These are phyloP conservation scores for Turnera subulata DNA, from an alignment of 345 rosid genomes.

Conservation along the genomic window DNA sequence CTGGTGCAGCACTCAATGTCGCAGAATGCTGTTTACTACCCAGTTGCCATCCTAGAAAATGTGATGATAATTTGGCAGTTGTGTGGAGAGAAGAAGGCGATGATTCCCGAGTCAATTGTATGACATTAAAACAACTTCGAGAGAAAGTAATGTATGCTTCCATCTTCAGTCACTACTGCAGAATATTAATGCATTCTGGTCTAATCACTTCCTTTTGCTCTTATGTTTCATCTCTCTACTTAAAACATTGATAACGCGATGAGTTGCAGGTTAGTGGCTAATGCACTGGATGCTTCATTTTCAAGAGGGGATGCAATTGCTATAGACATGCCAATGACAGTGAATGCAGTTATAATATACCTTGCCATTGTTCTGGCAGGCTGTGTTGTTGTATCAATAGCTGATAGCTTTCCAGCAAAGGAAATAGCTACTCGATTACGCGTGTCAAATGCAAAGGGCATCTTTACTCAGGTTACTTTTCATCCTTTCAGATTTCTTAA, in stretches of 20 bases:
- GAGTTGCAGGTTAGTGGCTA: conserved; percentile 67
- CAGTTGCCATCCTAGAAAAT: conserved; percentile 43
- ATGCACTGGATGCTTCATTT: conserved; percentile 53
- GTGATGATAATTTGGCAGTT: conserved; percentile 53
- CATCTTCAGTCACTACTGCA: too few species aligned
- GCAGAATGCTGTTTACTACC: conserved; percentile 80
- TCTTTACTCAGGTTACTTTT: conserved; percentile 80
- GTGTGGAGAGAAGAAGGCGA: conserved; percentile 81
- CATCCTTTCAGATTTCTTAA: not conserved
- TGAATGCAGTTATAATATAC: conserved; percentile 71
- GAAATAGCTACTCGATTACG: conserved; percentile 78
- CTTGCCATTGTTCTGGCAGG: conserved; percentile 80
- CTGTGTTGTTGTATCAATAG: conserved; percentile 80
- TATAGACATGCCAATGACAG: conserved; percentile 95
- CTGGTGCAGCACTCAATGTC: conserved; percentile 62
- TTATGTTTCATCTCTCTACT: too few species aligned
- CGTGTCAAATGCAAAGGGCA: conserved; percentile 72
- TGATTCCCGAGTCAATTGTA: conserved; percentile 36
- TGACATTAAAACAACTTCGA: conserved; percentile 66
- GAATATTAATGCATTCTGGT: too few species aligned
- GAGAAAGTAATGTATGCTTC: conserved; percentile 84
- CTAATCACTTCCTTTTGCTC: too few species aligned
- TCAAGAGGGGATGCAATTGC: conserved; percentile 80
- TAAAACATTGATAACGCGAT: too few species aligned
- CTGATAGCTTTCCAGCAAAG: conserved; percentile 87